Base-by-base conservation (phyloP, 306 rosid genomes). In the Prunus mume region DNA sequence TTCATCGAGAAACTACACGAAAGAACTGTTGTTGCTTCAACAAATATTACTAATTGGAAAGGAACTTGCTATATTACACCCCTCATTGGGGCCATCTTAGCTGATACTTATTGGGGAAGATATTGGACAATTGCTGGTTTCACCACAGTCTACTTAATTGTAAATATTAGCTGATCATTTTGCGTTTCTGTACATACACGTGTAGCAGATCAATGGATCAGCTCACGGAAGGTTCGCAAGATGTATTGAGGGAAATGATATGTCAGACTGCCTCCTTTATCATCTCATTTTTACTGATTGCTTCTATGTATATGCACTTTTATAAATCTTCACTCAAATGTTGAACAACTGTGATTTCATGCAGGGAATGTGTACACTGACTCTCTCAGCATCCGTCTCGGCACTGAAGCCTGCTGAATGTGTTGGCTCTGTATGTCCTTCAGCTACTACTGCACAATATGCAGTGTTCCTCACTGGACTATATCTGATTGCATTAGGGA, bases 81-180 rank as follows among this genome's bases (percentile, higher is more conserved):
- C 52, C 76, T 77, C 24, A 11, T 80, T 13, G 84, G 80, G 19
- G 87, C 79, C 45, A 25, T 69, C 50, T 8, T 80, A 19, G 87
- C 87, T 5, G 87, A 84, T 69, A 55, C 87, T 19, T 79, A 62
- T 25, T 84, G 52, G 68, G 84, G 87, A 49, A 80, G 83, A 80
- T 84, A 80, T 47, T 84, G 87, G 84, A 84, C 87, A 25, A 80
- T 84, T 22, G 81, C 73, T 6, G 46, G 30, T 15, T 84, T 80
- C 68, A 38, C 76, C 34, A 2, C 14, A 45, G 58, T 84, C 54
- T 80, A 84, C 68, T 4, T 84, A 14, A 12, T 76, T 10, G 87
- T 80, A 72, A 80, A 18, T 34, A 28, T 49, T 13, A 43, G 61
- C 5, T 15, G 13, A 20, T 11, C 14, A 58, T 58, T 58, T 58